phyloP scores from a whole-genome alignment of 2,329 filamentous ascomycete genomes.

The Colletotrichum sp. region DNA sequence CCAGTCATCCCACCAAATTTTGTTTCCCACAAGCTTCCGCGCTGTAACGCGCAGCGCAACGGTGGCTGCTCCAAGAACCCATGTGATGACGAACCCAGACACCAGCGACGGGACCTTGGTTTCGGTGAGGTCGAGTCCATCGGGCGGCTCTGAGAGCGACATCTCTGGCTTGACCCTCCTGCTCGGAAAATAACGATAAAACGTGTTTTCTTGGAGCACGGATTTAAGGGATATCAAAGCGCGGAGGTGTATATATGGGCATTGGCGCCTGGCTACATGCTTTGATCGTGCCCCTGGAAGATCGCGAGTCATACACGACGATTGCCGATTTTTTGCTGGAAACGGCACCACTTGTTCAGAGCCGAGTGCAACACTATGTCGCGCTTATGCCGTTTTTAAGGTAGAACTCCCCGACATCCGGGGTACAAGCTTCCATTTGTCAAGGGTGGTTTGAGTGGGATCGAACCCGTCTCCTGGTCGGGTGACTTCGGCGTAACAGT shows the following conservation, averaged over 20 bases:
- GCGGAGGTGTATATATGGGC: not conserved
- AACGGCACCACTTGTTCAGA: not conserved
- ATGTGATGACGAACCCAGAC: slow-evolving; percentile 17
- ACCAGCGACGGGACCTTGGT: slow-evolving; percentile 23
- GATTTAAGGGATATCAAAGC: not conserved
- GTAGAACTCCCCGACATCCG: not conserved
- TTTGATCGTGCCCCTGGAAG: not conserved
- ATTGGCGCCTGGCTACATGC: not conserved
- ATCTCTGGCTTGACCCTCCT: not conserved
- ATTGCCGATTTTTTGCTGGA: not conserved
- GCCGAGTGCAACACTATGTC: not conserved
- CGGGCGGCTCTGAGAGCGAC: not conserved
- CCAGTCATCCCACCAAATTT: slow-evolving; percentile 29
- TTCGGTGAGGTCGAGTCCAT: slow-evolving; percentile 21
- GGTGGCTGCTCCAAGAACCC: slow-evolving; percentile 19
- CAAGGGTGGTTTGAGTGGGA: not conserved
- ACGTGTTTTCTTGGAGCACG: not conserved
- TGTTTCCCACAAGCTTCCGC: slow-evolving; percentile 21
- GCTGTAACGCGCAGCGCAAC: slow-evolving; percentile 24
- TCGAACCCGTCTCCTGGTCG: not conserved
- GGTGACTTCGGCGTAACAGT: not conserved
- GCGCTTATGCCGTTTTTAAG: not conserved
- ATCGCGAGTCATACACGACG: not conserved
- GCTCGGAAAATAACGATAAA: not conserved
- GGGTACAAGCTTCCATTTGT: not conserved